Percentiles rank a stretch among this genome's conserved stretches.
phyloP scores from a whole-genome alignment of 208 protist genomes.

The Acanthamoeba royreba region DNA sequence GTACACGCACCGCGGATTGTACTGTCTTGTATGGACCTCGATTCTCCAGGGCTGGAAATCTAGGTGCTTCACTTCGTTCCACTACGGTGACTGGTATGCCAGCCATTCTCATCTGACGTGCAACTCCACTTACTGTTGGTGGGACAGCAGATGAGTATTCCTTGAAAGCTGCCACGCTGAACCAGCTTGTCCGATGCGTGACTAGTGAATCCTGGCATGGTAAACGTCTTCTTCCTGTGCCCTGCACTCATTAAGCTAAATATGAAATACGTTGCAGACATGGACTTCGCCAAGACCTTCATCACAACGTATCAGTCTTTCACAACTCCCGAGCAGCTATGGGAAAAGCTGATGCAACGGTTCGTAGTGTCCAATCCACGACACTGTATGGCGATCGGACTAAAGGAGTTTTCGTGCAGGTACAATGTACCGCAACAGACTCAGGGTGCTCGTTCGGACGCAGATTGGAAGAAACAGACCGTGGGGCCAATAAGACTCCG shows the following conservation, averaged over 20 bases:
- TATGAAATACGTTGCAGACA: background rate
- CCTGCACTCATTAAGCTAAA: background rate
- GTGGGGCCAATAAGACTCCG: conserved; percentile 38
- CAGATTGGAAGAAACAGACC: background rate
- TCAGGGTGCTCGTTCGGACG: background rate
- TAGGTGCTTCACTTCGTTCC: background rate
- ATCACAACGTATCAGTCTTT: background rate
- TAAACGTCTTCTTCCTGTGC: background rate
- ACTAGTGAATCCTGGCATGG: background rate
- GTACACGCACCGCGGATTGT: background rate
- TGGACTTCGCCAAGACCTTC: conserved; percentile 9
- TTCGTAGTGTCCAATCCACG: background rate
- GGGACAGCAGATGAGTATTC: background rate
- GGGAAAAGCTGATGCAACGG: background rate
- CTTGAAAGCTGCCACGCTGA: background rate
- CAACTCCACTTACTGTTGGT: background rate
- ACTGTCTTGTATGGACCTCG: background rate
- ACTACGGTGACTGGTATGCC: background rate
- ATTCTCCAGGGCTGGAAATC: background rate
- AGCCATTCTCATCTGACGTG: background rate
- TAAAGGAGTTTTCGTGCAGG: background rate
- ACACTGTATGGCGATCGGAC: background rate
- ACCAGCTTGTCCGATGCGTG: background rate
- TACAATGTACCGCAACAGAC: background rate
- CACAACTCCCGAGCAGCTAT: background rate